Evolutionary conservation across 176 grass and related monocot species (phyloP), one percentile per base, ranked within the genome.

Genomic region (Olyra latifolia): DNA sequence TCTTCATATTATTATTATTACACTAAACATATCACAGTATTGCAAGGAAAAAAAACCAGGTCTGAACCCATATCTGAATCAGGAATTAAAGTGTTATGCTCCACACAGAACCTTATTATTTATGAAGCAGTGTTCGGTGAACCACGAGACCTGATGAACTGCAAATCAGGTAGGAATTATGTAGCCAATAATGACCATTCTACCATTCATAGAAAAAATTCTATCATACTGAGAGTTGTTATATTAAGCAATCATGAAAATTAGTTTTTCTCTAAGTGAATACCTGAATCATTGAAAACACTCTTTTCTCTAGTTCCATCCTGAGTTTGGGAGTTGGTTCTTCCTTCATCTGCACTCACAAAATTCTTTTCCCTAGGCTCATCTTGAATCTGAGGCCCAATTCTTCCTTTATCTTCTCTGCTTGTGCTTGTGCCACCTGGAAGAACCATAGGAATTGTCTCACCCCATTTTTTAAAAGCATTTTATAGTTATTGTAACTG

Each of bases 221-320:
- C 4, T 67, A 29, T 44, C 11, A 15, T 58, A 45, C 50, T 28
- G 2, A 76, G 63, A 69, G 43, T 8, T 53, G 50, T 40, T 53
- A 17, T 50, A 30, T 19, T 69, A 43, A 61, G 12, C 32, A 25
- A 41, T 49, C 24, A 69, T 62, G 38, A 87, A 35, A 41, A 53
- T 19, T 3, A 22, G 7, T 6, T 19, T 56, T 38, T 30, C 7
- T 32, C 19, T 43, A 66, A 23, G 12, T 8, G 62, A 10, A 66
- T 72, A 83, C 86, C 86, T 78, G 57, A 66, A 88, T 39, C 3
- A 63, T 52, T 57, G 60, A 47, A 64, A 56, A 13, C 25, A 56
- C 50, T 69, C 24, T 69, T 24, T 38, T 40, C 15, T 12, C 64
- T 69, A 29, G 38, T 39, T 4, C 57, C 38, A 58, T n/a, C 1